Base-by-base conservation (phyloP, 2,329 filamentous ascomycete species). In the Aureobasidium sp. region DNA sequence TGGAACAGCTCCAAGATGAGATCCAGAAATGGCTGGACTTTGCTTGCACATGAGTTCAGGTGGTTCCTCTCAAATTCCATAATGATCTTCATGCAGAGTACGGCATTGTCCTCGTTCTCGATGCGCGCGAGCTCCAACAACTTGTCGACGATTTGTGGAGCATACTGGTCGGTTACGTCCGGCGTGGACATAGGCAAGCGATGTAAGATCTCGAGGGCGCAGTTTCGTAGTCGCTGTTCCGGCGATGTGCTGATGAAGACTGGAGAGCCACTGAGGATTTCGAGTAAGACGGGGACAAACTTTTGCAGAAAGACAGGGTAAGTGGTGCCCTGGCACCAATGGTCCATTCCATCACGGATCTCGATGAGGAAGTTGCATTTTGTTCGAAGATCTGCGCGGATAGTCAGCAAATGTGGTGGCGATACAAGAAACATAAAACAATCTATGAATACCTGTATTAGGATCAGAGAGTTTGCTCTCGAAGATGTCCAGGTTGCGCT, bases 71-170 rank as follows among this genome's bases (percentile, higher is more conserved):
- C 91, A 66, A 97, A 87, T 72, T 99, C 94, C 79, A 96, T 97
- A 57, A 96, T 91, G 15, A 93, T 96, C 80, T 99, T 99, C 77
- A 99, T 91, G 73, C 93, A 97, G 65, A 99, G 79, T n/a, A 95
- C 91, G 2, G 93, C 94, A 80, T 99, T 99, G 65, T 99, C 94
- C 76, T 99, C 94, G 69, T 99, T 99, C 75, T 99, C 94, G 45
- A 86, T 88, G 67, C 88, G 86, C 63, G 97, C 91, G 63, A 99
- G 79, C 60, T 85, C 83, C 86, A 97, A 93, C 65, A 97, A 82
- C 66, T 96, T 82, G 71, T 97, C 92, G 63, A 97, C 90, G 64
- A 96, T 87, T 71, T 95, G 90, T 66, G 86, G 83, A 42, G 93
- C 92, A 74, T 93, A 95, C 0, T 87, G 89, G 73, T 97, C 92